Percentiles rank a stretch among this genome's conserved stretches.
Conservation (phyloP, 2,329 filamentous ascomycete genomes). For the Neonectria magnoliae region DNA sequence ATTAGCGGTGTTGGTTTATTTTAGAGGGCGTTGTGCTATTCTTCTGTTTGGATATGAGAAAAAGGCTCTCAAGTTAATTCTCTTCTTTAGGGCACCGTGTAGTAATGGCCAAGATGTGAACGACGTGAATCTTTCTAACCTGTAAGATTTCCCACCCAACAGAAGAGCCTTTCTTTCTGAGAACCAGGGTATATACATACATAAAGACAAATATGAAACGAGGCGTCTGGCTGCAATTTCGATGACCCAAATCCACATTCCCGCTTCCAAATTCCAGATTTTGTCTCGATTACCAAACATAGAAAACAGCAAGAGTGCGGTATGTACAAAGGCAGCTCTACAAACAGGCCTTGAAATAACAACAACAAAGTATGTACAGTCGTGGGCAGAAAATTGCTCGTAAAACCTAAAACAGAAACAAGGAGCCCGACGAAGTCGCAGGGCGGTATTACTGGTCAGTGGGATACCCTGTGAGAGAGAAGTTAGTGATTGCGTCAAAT, state of each 20-base stretch:
- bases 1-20: neutral
- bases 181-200: slow-evolving; percentile 1
- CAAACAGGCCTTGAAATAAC: neutral
- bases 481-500: neutral
- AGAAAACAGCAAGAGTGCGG: neutral
- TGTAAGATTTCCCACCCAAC: neutral
- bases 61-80: neutral
- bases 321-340: slow-evolving; percentile 2
- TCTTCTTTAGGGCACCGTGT: slow-evolving; percentile 1
- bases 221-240: slow-evolving; percentile 4
- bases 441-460: neutral
- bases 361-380: slow-evolving; percentile 6
- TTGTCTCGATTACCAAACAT: neutral
- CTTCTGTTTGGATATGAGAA: neutral
- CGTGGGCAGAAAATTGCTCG: neutral
- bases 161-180: neutral
- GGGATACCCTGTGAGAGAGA: slow-evolving; percentile 32
- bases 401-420: neutral
- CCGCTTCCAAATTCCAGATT: neutral
- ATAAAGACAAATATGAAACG: neutral
- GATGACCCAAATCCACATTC: slow-evolving; percentile 1
- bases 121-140: slow-evolving; percentile 6
- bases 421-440: neutral
- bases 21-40: neutral
- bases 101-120: neutral